Evolutionary conservation across 345 rosid genomes (phyloP).

Genomic region (Passiflora organensis): DNA sequence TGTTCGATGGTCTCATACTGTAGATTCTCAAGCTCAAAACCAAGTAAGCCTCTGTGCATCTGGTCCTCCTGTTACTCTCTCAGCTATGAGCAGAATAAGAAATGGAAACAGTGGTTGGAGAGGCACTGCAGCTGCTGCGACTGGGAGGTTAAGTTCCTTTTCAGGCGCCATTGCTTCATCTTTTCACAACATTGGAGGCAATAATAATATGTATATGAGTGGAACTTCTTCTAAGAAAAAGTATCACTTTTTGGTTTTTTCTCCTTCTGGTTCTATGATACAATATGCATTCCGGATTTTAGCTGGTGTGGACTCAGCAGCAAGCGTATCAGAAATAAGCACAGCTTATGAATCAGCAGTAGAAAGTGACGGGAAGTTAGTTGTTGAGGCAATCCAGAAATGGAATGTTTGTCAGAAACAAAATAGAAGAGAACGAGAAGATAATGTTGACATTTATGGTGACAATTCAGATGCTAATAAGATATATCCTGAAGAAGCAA

Average conservation of each 20-base stretch:
- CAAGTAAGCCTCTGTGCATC: conserved; percentile 35
- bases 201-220: conserved; percentile 19
- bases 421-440: conserved; percentile 62
- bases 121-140: conserved; percentile 79
- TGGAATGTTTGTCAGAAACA: conserved; percentile 84
- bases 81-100: conserved; percentile 78
- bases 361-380: conserved; percentile 64
- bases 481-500: conserved; percentile 67
- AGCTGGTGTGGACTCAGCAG: conserved; percentile 32
- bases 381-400: conserved; percentile 67
- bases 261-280: conserved; percentile 75
- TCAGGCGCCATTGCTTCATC: conserved; percentile 70
- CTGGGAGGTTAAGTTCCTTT: conserved; percentile 61
- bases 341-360: conserved; percentile 40
- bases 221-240: conserved; percentile 35
- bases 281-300: conserved; percentile 53
- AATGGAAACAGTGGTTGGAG: conserved; percentile 75
- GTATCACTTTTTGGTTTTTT: conserved; percentile 70
- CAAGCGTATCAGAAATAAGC: conserved; percentile 28
- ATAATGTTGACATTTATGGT: conserved; percentile 75
- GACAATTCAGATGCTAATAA: conserved; percentile 58
- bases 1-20: conserved; percentile 35
- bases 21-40: conserved; percentile 25
- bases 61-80: conserved; percentile 60
- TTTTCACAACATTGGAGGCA: conserved; percentile 60